Conservation (phyloP, 2,329 filamentous ascomycete species). For the Stachybotrys chartarum region DNA sequence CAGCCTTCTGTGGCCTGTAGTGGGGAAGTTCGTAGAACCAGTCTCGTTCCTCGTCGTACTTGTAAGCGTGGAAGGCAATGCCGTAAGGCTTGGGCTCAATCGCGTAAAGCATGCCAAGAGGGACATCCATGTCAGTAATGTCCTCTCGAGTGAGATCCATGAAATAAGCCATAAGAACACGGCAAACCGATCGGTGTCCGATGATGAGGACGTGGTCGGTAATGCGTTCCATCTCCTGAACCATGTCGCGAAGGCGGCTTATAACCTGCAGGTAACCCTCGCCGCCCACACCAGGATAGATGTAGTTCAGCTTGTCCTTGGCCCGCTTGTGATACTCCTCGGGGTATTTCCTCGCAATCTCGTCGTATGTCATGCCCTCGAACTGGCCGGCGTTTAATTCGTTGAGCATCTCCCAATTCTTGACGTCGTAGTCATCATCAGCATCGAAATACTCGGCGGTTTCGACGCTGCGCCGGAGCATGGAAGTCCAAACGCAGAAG, state of each 20-base stretch:
- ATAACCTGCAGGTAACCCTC: constrained; percentile 97
- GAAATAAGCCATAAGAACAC: constrained; percentile 93
- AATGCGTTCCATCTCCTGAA: constrained; percentile 94
- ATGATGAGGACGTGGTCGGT: constrained; percentile 92
- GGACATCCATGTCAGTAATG: constrained; percentile 90
- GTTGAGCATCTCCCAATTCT: constrained; percentile 97
- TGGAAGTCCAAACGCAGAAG: constrained; percentile 97
- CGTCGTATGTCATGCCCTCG: constrained; percentile 90
- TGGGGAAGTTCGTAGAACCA: constrained; percentile 84
- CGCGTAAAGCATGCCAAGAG: constrained; percentile 86
- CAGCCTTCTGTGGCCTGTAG: constrained; percentile 61
- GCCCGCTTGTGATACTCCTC: constrained; percentile 77
- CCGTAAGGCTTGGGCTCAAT: constrained; percentile 97
- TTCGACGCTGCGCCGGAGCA: constrained; percentile 84
- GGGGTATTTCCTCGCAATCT: constrained; percentile 72
- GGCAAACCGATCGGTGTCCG: constrained; percentile 84
- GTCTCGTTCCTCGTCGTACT: constrained; percentile 69
- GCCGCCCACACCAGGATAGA: constrained; percentile 90
- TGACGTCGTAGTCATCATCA: constrained; percentile 92
- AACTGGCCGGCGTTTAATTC: constrained; percentile 90
- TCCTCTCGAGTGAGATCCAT: constrained; percentile 85
- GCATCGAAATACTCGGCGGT: constrained; percentile 82
- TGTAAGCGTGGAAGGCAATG: constrained; percentile 93
- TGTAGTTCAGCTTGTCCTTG: constrained; percentile 87
- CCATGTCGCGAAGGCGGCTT: constrained; percentile 88